phyloP scores from a whole-genome alignment of 495 filamentous ascomycete species.

The Xylaria cubensis region DNA sequence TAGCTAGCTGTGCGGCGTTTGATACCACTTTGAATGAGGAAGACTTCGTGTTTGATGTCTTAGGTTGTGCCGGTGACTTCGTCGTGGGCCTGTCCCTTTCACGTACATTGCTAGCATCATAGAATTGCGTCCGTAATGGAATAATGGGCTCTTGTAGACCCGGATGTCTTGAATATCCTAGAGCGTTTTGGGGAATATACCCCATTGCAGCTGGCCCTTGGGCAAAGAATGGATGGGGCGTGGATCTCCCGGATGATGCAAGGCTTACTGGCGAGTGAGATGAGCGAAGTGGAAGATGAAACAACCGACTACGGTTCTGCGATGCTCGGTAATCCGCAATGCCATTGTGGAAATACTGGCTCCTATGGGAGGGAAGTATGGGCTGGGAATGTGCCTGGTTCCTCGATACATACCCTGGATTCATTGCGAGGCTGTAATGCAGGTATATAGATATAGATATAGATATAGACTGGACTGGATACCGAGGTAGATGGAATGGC shows the following conservation, averaged over 20 bases:
- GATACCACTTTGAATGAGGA: not conserved
- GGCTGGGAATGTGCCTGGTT: constrained; percentile 18
- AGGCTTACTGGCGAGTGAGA: constrained; percentile 8
- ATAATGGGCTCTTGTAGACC: constrained; percentile 17
- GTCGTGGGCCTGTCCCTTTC: not conserved
- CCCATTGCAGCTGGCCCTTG: constrained; percentile 9
- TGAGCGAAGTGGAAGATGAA: not conserved
- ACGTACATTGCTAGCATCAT: not conserved
- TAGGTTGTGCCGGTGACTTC: not conserved
- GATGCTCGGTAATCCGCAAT: not conserved
- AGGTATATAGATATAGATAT: not conserved
- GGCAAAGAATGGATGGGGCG: not conserved
- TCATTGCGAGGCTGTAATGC: not conserved
- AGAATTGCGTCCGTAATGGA: constrained; percentile 13
- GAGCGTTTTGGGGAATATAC: constrained; percentile 10
- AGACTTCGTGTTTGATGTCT: not conserved
- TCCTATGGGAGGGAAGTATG: constrained; percentile 8
- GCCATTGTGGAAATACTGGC: constrained; percentile 14
- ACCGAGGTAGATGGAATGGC: not conserved
- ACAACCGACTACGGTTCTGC: not conserved
- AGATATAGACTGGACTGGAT: not conserved
- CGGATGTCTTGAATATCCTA: not conserved
- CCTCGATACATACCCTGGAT: not conserved
- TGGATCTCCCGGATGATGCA: not conserved
- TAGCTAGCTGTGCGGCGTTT: not conserved